Base-by-base conservation (phyloP, 495 filamentous ascomycete species). In the Neurospora sp. region DNA sequence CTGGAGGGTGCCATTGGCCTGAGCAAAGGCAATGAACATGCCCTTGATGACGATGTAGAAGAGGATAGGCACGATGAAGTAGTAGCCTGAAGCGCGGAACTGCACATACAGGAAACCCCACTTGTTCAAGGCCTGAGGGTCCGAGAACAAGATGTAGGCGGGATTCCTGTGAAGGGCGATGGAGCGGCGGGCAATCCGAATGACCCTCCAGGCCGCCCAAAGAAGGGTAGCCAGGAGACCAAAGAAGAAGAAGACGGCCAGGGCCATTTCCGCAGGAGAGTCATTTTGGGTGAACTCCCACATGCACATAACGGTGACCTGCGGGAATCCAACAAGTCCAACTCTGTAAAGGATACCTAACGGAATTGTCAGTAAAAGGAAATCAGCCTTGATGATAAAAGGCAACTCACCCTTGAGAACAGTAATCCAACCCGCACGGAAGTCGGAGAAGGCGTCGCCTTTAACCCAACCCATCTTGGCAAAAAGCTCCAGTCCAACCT, bases 91-190 rank as follows among this genome's bases (percentile, higher is more conserved):
- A 27, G 96, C 95, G 72, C 94, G 91, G 85, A 97, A 98, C 81
- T 98, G 96, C 72, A 99, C 93, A 79, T 99, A 99, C 39, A 99
- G 84, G 84, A 98, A 99, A 18, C 96, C 96, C 96, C 96, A 98
- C 84, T 97, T 97, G 89, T 99, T 98, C 73, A 99, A 84, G 41
- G 92, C 90, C 69, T 91, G 87, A 11, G 94, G 93, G 78, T 99
- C 96, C 9, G 96, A 97, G 85, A 97, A 99, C 44, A 99, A 88
- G 76, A 98, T 97, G 78, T 98, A 98, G 68, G 94, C 95, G 12
- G 96, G 95, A 81, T 98, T 99, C 79, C 93, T 93, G 87, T 99
- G 95, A 88, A 97, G 92, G 12, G 88, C 82, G 71, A 97, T 90
- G 6, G 94, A 97, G 71, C 93, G 92, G 75, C 91, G 92, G 20